Evolutionary conservation across 495 filamentous ascomycete species (phyloP).

Genomic region (Penicillium pulvis): DNA sequence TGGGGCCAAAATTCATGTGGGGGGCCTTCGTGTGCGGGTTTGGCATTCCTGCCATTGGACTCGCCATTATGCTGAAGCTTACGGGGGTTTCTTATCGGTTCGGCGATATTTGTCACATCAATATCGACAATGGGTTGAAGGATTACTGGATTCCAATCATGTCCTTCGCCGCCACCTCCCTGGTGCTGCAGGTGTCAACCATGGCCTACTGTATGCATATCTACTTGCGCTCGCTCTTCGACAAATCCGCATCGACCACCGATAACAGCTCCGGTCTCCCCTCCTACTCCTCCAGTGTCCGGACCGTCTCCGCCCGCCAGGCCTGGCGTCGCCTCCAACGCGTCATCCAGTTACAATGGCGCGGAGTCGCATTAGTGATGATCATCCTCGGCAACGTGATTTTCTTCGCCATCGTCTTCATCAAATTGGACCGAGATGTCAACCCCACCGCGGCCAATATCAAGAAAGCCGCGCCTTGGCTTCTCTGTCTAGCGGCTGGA

Average conservation of each 20-base stretch:
- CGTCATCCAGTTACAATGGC: conserved; percentile 92
- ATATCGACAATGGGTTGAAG: conserved; percentile 73
- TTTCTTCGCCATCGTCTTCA: conserved; percentile 88
- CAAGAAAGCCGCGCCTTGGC: conserved; percentile 62
- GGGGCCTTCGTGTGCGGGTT: conserved; percentile 77
- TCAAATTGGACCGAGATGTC: conserved; percentile 75
- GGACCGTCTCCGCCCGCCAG: conserved; percentile 81
- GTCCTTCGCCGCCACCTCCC: conserved; percentile 71
- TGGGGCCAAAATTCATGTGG: conserved; percentile 90
- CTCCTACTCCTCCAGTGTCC: conserved; percentile 76
- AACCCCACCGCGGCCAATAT: conserved; percentile 55
- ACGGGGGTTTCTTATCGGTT: conserved; percentile 96
- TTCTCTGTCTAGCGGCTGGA: conserved; percentile 64
- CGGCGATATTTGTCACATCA: conserved; percentile 89
- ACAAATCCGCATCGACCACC: conserved; percentile 57
- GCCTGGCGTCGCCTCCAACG: conserved; percentile 83
- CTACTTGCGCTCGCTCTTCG: conserved; percentile 80
- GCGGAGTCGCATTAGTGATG: conserved; percentile 81
- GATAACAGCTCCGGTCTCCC: conserved; percentile 73
- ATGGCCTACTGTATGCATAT: conserved; percentile 95
- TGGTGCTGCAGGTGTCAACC: conserved; percentile 79
- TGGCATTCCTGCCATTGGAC: conserved; percentile 74
- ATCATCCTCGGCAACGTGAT: conserved; percentile 88
- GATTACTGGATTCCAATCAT: conserved; percentile 93
- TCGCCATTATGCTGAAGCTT: conserved; percentile 72